Base-by-base conservation (phyloP, 129 eudicot genomes). In the Centaurea solstitialis region DNA sequence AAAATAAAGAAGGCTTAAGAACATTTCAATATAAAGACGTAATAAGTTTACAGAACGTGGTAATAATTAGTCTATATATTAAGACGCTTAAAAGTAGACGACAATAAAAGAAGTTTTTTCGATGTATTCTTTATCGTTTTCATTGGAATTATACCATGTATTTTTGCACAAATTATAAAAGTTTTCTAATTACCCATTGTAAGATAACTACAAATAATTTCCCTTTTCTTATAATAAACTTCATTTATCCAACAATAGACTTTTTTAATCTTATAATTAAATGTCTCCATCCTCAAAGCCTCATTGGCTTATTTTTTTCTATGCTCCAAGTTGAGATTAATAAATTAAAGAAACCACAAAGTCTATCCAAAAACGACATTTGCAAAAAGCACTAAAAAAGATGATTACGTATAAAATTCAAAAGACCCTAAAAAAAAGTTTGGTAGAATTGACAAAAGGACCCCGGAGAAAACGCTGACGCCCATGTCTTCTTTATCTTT, bases 401-500 rank as follows among this genome's bases (percentile, higher is more conserved):
- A 6, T 57, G 59, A 70, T 76, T 70, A 20, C 73, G 73, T 70
- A 59, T 82, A 50, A 22, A 76, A 30, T 69, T 53, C 72, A 70
- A 76, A 68, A 81, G 43, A 30, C 35, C 70, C 57, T 74, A 66
- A 21, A 26, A 26, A 26, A 26, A 28, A 69, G 66, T 89, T 83
- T 75, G 81, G 81, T 80, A 71, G 81, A 86, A 77, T 78, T 78
- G 79, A 78, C 79, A 73, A 1, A 57, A 57, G 81, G 81, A 75
- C 38, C 76, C 81, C 75, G 77, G 71, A 76, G 80, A 69, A 81
- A 86, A 65, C n/a, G 39, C 39, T 23, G 41, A 75, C 73, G 76
- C 33, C 85, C n/a, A 62, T n/a, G 67, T 80, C 84, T 57, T 53
- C 47, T 62, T 38, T 45, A 66, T 50, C 59, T 0, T 76, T 39